Conservation (phyloP, 2,329 filamentous ascomycete genomes). For the Xylariaceae sp. region DNA sequence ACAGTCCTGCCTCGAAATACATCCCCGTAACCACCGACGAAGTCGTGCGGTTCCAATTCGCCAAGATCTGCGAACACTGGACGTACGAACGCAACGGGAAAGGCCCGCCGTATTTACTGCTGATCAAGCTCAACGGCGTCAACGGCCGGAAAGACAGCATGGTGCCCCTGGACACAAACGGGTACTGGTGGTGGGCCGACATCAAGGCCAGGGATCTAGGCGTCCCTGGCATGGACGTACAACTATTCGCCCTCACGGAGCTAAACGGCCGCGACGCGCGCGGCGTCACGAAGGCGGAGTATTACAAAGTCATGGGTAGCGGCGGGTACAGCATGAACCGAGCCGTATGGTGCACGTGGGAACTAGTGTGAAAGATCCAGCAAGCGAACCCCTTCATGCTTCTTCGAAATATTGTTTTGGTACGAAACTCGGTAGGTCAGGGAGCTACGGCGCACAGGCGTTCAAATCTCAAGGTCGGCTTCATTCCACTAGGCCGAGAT, state of each 20-base stretch:
- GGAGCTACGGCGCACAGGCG: no score
- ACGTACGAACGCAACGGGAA: slow-evolving; percentile 62
- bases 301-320: slow-evolving; percentile 39
- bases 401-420: no score
- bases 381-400: neutral
- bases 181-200: slow-evolving; percentile 78
- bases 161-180: slow-evolving; percentile 71
- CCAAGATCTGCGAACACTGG: slow-evolving; percentile 79
- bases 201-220: slow-evolving; percentile 64
- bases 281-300: slow-evolving; percentile 47
- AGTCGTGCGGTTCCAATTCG: slow-evolving; percentile 73
- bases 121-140: slow-evolving; percentile 62
- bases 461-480: no score
- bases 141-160: slow-evolving; percentile 66
- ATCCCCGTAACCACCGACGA: slow-evolving; percentile 57
- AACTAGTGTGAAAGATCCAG: slow-evolving; percentile 38
- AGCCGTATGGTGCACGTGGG: slow-evolving; percentile 47
- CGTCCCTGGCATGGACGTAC: slow-evolving; percentile 62
- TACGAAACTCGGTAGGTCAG: no score
- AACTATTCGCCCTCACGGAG: slow-evolving; percentile 56
- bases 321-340: slow-evolving; percentile 45
- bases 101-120: slow-evolving; percentile 63
- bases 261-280: slow-evolving; percentile 45
- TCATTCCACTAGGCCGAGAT: no score
- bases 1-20: slow-evolving; percentile 57